Evolutionary conservation across 805 yeast species (phyloP), one percentile per base, ranked within the genome.

Genomic region (Zygosaccharomyces siamensis): DNA sequence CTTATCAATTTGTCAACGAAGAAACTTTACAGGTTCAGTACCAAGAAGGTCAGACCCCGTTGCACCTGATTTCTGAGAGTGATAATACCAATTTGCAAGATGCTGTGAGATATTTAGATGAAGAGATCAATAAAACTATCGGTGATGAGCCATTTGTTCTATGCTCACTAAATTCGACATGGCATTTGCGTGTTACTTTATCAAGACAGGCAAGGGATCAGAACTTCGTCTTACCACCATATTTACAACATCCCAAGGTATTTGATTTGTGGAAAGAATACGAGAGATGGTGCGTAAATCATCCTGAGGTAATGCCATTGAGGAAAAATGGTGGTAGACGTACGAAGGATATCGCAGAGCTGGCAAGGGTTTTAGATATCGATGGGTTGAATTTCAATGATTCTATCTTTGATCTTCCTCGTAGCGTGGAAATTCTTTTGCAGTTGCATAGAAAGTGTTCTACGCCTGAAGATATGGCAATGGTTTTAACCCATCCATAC

Each of bases 151-250:
- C 67, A 43, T 83, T 86, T 62, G 72, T 81, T 3, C 79, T 89
- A 56, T 82, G 89, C 43, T 76, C 89, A 0, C 72, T 80, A 52
- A 80, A 81, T 59, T 70, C 77, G 12, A 74, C 84, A 8, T 81
- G 84, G 83, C 83, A 83, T 58, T 70, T 89, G 42, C 75, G 89
- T 51, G 90, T 90, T 42, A 84, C 83, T 60, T 69, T 90, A 31
- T 84, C 86, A 10, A 75, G 95, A 42, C 95, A 89, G 63, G 87
- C 95, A 6, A 73, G 88, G 36, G 95, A 87, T 61, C 80, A 84
- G 62, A 76, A 79, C 8, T 81, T 85, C 49, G 76, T 74, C 4
- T 73, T 89, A 48, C 96, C 96, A 0, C 73, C 78, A 4, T 87
- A 84, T 62, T 68, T 90, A 50, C 87, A 83, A 63, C 83, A 83